Evolutionary conservation across 2,329 filamentous ascomycete species (phyloP), one percentile per base, ranked within the genome.

Genomic region (Aspergillus novoparasiticus): DNA sequence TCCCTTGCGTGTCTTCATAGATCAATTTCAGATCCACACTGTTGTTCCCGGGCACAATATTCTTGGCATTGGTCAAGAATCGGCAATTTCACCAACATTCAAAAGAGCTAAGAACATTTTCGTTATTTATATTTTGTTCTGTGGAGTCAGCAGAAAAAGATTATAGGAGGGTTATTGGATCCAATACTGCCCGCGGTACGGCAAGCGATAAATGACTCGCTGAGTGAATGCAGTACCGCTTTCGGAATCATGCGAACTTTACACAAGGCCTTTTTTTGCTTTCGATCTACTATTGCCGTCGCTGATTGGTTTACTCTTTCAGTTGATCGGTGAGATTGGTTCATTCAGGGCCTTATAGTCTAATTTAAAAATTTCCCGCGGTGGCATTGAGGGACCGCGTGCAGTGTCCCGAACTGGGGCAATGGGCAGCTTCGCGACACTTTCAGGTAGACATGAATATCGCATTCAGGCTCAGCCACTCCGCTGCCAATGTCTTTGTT

Each of bases 391-490:
- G 56, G 48, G 48, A 58, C 61, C 61, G 34, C 53, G 61, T 51
- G 61, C 48, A 61, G 34, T 50, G 16, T 30, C 23, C 41, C 51
- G 23, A 23, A 21, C 41, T 51, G 57, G 36, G 36, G 19, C 36
- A 21, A 48, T 36, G 53, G 54, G 39, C 36, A 11, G 41, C 32
- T 50, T 50, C 36, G 16, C 16, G 32, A 36, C 16, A 39, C 53
- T 48, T 57, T 26, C 58, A 61, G 57, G 45, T 26, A 55, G 51
- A 32, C 26, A 30, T 19, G 34, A 54, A 10, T 39, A 60, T 63
- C 62, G 59, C 62, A 51, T 57, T 59, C 62, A 57, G 43, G 36
- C 48, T 62, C 46, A 54, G 54, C 59, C 62, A 64, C 54, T 21
- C 39, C 36, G 34, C 26, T 39, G 14, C 58, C 58, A 46, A 57